Base-by-base conservation (phyloP, 768 basidiomycete genomes). In the Macrolepiota dolichaula region DNA sequence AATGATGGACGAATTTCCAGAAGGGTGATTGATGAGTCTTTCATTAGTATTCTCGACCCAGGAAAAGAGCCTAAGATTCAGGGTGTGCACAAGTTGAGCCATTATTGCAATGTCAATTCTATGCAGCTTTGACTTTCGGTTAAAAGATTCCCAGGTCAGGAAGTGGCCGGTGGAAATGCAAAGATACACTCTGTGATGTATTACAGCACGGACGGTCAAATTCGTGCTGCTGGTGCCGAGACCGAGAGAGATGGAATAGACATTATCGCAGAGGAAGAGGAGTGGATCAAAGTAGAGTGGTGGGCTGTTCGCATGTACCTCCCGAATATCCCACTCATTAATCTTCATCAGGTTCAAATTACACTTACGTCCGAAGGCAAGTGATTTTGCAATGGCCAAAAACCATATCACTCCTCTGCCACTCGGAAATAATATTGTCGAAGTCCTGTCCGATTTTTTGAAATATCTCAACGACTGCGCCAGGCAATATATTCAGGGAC, bases 391-490 rank as follows among this genome's bases (percentile, higher is more conserved):
- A 52, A 49, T 40, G 7, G 51, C 49, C 38, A 55, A 46, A 5
- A 53, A 58, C 17, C 24, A 61, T 9, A 66, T 76, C 13, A 73
- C 78, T 0, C 66, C 76, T 0, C 75, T 85, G 25, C 84, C 83
- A 0, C 62, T 66, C 5, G 71, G 71, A 62, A 80, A 73, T 67
- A 71, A 72, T 10, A 73, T 76, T 2, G 61, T 76, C 1, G 71
- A 80, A n/a, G 67, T 85, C 35, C 72, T 83, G 11, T 68, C 73
- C 0, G 84, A 85, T 65, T 85, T 80, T 50, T 65, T 85, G 59
- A 63, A 53, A 35, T 85, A 85, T 64, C 70, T 86, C 4, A 77
- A 71, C 29, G 49, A 70, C 0, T 82, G 82, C 54, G 74, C 78
- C 1, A 72, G 71, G 54, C 66, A 62, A 10, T 85, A 80, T 61